phyloP scores from a whole-genome alignment of 495 filamentous ascomycete species.

The Wilcoxina mikolae region DNA sequence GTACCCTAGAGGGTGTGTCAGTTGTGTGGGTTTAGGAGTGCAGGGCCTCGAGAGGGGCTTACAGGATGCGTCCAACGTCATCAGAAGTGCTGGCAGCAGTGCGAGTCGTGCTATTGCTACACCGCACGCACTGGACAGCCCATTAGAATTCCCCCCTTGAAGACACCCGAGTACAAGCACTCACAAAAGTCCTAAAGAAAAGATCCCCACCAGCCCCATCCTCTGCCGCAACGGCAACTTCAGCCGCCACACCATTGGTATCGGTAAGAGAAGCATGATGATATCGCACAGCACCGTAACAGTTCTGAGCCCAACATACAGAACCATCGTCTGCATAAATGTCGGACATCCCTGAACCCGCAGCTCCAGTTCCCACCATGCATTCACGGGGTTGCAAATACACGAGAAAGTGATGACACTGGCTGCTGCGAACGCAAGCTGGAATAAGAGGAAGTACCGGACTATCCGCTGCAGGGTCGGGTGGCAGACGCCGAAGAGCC shows the following conservation, averaged over 20 bases:
- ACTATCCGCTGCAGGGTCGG: constrained; percentile 13
- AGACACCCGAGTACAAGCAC: constrained; percentile 1
- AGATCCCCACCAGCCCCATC: constrained; percentile 28
- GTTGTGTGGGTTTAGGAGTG: neutral
- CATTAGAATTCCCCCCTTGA: constrained; percentile 7
- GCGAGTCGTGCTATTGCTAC: constrained; percentile 15
- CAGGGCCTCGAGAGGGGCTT: constrained; percentile 1
- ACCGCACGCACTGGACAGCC: constrained; percentile 16
- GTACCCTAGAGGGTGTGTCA: no score
- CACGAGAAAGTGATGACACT: constrained; percentile 12
- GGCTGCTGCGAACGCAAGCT: constrained; percentile 18
- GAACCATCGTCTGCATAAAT: constrained; percentile 12
- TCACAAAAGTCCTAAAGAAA: constrained; percentile 31
- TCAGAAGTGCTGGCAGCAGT: constrained; percentile 16
- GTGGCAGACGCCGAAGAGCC: constrained; percentile 10
- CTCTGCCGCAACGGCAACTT: constrained; percentile 28
- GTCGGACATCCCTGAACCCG: constrained; percentile 17
- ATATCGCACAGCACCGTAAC: constrained; percentile 30
- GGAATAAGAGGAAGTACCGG: constrained; percentile 13
- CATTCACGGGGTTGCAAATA: constrained; percentile 16
- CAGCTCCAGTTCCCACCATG: constrained; percentile 19
- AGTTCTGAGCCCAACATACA: constrained; percentile 16
- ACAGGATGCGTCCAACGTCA: constrained; percentile 24
- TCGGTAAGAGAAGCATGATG: constrained; percentile 28
- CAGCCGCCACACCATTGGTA: constrained; percentile 27